A percentile compares a stretch with the other conserved stretches of the same genome.
phyloP scores from a whole-genome alignment of 331 rosid species.

The Rhamnella rubrinervis region DNA sequence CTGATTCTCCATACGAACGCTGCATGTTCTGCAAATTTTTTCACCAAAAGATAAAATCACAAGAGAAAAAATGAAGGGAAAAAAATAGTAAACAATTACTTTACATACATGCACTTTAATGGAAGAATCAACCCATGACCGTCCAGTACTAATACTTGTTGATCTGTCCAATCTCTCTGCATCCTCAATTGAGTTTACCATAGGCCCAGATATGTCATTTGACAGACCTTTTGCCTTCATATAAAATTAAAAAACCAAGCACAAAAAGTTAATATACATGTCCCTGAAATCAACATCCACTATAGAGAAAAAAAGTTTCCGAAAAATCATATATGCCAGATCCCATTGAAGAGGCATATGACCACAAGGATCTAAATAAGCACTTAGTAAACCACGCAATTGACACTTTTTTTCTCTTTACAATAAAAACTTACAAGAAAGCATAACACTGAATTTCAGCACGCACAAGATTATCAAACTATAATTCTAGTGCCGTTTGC shows the following conservation, averaged over 20 bases:
- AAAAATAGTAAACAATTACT: conserved; percentile 10
- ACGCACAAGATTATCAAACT: neutral
- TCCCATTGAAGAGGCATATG: too few relatives aligned
- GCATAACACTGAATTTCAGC: too few relatives aligned
- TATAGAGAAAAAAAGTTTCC: neutral
- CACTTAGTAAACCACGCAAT: neutral
- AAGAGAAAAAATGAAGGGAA: conserved; percentile 4
- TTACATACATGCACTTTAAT: conserved; percentile 52
- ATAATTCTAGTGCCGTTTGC: neutral
- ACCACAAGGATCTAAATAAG: neutral
- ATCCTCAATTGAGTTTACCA: conserved; percentile 50
- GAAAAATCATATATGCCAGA: neutral
- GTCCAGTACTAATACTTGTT: conserved; percentile 44
- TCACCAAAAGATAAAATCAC: conserved; percentile 20
- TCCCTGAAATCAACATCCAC: neutral
- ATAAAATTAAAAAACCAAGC: conserved; percentile 11
- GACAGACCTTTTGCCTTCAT: conserved; percentile 63
- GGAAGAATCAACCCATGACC: conserved; percentile 67
- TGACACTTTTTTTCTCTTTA: neutral
- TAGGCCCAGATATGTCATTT: conserved; percentile 49
- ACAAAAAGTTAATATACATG: neutral
- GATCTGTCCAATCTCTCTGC: conserved; percentile 46
- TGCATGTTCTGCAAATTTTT: conserved; percentile 59
- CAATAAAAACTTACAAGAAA: too few relatives aligned
- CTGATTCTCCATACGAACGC: conserved; percentile 48